phyloP scores from a whole-genome alignment of 192 early-diverging fungal genomes.

The Pilobolus umbonatus region DNA sequence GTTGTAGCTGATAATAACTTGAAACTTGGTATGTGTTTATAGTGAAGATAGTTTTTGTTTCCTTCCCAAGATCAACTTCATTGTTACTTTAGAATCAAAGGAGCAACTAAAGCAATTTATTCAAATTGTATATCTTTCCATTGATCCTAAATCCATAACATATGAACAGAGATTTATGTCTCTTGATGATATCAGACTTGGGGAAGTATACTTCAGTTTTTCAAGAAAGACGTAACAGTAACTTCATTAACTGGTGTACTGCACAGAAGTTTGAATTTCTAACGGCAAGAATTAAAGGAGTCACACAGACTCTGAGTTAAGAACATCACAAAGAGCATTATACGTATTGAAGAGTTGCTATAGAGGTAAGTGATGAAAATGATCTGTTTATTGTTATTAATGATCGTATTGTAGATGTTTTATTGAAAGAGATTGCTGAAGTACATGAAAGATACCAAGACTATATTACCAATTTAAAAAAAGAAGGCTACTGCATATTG shows the following conservation, averaged over 20 bases:
- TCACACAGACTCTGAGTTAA: background rate
- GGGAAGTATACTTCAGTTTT: conserved; percentile 4
- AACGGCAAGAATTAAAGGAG: background rate
- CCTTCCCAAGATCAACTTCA: background rate
- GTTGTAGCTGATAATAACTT: conserved; percentile 3
- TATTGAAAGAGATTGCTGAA: background rate
- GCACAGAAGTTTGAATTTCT: conserved; percentile 6
- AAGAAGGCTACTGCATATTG: background rate
- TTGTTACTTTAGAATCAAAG: background rate
- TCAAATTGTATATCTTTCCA: background rate
- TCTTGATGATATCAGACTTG: conserved; percentile 2
- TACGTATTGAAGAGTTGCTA: conserved; percentile 3
- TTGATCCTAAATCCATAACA: background rate
- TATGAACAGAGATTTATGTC: conserved; percentile 7
- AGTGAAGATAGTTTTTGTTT: background rate
- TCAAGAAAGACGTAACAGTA: background rate
- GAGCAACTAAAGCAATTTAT: conserved; percentile 3
- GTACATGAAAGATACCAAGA: conserved; percentile 9
- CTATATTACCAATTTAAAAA: background rate
- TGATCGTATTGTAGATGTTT: too few relatives aligned
- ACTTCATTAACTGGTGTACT: conserved; percentile 7
- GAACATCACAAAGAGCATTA: conserved; percentile 1
- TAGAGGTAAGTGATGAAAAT: conserved; percentile 9
- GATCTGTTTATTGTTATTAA: conserved; percentile 7
- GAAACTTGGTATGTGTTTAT: conserved; percentile 1